Percentiles rank a stretch among this genome's conserved stretches.
These are phyloP conservation scores for Draba incana DNA, from an alignment of 345 rosid species.

Conservation along the genomic window DNA sequence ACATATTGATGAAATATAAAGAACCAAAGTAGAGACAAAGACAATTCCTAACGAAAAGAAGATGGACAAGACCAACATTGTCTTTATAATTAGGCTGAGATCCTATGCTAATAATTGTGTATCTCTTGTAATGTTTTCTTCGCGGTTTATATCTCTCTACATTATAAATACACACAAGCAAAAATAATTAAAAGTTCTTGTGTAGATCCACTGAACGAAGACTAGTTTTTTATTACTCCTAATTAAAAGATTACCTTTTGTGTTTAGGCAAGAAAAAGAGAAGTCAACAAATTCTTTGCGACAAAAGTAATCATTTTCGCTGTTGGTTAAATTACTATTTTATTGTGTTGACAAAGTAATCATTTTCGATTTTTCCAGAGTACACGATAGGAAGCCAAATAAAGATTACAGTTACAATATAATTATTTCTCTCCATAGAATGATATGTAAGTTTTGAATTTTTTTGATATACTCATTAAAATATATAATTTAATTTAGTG, in stretches of 20 bases:
- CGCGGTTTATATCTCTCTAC: not conserved
- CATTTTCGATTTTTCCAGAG: not conserved
- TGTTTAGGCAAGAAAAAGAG: not conserved
- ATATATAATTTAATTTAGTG: not conserved
- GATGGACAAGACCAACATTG: slow-evolving; percentile 29
- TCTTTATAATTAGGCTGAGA: slow-evolving; percentile 19
- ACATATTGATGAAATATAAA: slow-evolving; percentile 12
- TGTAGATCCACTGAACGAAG: not conserved
- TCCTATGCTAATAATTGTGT: slow-evolving; percentile 1
- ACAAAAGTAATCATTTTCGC: too few species aligned
- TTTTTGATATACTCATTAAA: not conserved
- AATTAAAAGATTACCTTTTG: too few species aligned
- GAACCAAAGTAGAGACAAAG: slow-evolving; percentile 20
- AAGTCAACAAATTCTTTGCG: not conserved
- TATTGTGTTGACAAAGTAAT: slow-evolving; percentile 1
- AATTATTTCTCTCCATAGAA: not conserved
- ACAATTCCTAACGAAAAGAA: slow-evolving; percentile 34
- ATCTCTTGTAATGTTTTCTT: slow-evolving; percentile 11
- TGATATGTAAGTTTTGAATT: not conserved
- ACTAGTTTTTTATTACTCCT: too few species aligned
- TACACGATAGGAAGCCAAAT: not conserved
- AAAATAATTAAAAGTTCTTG: not conserved
- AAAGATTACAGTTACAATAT: not conserved
- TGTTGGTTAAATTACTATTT: not conserved
- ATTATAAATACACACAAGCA: not conserved